Evolutionary conservation across 257 asterid species (phyloP).

Genomic region (Solanum chiquidenum): DNA sequence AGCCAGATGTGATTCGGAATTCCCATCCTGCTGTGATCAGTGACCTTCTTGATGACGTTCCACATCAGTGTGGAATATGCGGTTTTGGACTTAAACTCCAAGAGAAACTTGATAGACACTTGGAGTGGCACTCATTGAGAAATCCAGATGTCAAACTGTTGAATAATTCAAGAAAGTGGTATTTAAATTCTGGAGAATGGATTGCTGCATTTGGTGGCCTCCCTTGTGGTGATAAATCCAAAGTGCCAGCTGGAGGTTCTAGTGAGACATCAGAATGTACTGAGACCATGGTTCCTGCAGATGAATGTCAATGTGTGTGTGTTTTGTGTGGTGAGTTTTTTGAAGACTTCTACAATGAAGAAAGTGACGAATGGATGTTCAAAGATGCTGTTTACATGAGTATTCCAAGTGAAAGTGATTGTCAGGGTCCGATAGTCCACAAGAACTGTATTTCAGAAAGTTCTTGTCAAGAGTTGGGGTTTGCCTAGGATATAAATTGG

Average conservation of each 20-base stretch:
- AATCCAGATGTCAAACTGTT: slow-evolving; percentile 22
- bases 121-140: slow-evolving; percentile 67
- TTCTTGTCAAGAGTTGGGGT: slow-evolving; percentile 31
- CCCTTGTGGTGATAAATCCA: background rate
- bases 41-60: slow-evolving; percentile 55
- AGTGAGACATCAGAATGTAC: slow-evolving; percentile 21
- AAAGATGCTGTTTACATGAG: slow-evolving; percentile 58
- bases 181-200: slow-evolving; percentile 40
- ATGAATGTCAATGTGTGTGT: slow-evolving; percentile 77
- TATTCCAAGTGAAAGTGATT: slow-evolving; percentile 7
- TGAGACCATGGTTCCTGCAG: slow-evolving; percentile 70
- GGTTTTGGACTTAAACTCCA: slow-evolving; percentile 53
- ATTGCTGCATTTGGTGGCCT: slow-evolving; percentile 26
- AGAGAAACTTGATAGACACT: slow-evolving; percentile 60
- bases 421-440: slow-evolving; percentile 55
- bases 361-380: slow-evolving; percentile 71
- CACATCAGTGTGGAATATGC: slow-evolving; percentile 52
- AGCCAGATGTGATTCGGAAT: slow-evolving; percentile 50
- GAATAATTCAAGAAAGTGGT: slow-evolving; percentile 51
- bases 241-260: slow-evolving; percentile 18
- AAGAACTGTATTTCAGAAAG: slow-evolving; percentile 49
- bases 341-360: slow-evolving; percentile 58
- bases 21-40: slow-evolving; percentile 54
- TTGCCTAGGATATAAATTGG: slow-evolving; percentile 37
- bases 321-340: slow-evolving; percentile 78